Base-by-base conservation (phyloP, 306 rosid species). In the Dryas octopetala region DNA sequence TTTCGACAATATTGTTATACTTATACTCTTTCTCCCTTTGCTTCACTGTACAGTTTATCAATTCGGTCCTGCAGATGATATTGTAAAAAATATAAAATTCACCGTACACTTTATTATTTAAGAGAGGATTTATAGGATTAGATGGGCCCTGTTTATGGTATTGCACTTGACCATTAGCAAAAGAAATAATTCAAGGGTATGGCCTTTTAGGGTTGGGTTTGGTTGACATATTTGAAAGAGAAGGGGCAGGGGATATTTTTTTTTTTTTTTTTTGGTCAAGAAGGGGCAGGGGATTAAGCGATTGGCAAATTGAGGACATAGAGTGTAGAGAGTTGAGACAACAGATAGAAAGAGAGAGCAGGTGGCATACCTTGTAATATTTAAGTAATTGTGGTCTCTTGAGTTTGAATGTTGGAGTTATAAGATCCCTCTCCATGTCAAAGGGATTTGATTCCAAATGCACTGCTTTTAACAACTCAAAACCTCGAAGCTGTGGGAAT, bases 391-490 rank as follows among this genome's bases (percentile, higher is more conserved):
- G 96, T 17, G 93, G 96, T 84, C 98, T 90, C 82, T 95, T 95
- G 82, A 95, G 81, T 77, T 95, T 95, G 79, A 87, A 95, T 68
- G 98, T 95, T 66, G 97, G 98, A 70, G 98, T 91, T 71, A 87
- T 51, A 28, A 91, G 81, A 86, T 91, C 98, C 85, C 98, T 90
- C 78, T 89, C 97, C 78, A 95, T 86, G 88, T 87, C 97, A 73
- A 95, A 95, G 46, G 91, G 91, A 66, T 62, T 82, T 73, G 97
- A 89, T 69, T 95, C 98, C 88, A 95, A 82, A 81, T 91, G 84
- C 81, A 95, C 68, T 17, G 93, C 96, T 83, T 91, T 91, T 74
- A 91, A 83, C 81, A 81, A 79, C 88, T 95, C 98, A 83, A 91
- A 95, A 47, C 98, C 97, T 78, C 88, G 90, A 79, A 95, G 96